These are phyloP conservation scores for Candida andamanensis DNA, from an alignment of 805 yeast species.

Conservation along the genomic window DNA sequence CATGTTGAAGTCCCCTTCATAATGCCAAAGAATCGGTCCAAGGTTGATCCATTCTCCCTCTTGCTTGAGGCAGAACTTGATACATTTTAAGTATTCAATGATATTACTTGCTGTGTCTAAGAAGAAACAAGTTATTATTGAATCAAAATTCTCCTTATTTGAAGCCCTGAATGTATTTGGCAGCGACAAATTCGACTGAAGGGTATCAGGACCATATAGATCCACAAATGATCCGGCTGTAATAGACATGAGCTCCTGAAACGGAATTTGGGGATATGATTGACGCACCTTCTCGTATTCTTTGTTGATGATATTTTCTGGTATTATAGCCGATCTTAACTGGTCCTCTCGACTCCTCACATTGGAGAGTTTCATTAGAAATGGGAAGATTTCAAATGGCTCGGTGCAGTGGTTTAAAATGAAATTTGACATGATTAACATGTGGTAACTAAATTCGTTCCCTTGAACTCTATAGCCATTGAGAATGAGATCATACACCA, in stretches of 20 bases:
- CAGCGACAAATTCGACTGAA: slow-evolving; percentile 23
- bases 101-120: slow-evolving; percentile 60
- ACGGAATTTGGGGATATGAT: slow-evolving; percentile 36
- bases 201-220: slow-evolving; percentile 51
- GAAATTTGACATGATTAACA: slow-evolving; percentile 53
- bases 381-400: slow-evolving; percentile 46
- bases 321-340: slow-evolving; percentile 46
- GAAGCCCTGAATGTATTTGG: slow-evolving; percentile 39
- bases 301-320: slow-evolving; percentile 29
- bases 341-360: slow-evolving; percentile 42
- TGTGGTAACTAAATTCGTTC: slow-evolving; percentile 61
- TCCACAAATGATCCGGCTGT: slow-evolving; percentile 70
- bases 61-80: slow-evolving; percentile 39
- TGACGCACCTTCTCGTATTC: background rate
- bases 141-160: slow-evolving; percentile 38
- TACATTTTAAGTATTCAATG: slow-evolving; percentile 50
- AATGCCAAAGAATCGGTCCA: slow-evolving; percentile 73
- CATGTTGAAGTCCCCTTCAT: slow-evolving; percentile 45
- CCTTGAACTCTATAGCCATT: slow-evolving; percentile 62
- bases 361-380: slow-evolving; percentile 48
- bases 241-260: slow-evolving; percentile 58
- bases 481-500: slow-evolving; percentile 50
- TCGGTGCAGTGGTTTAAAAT: slow-evolving; percentile 44
- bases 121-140: slow-evolving; percentile 53
- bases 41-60: slow-evolving; percentile 58